Evolutionary conservation across 257 asterid genomes (phyloP).

Genomic region (Echium plantagineum): DNA sequence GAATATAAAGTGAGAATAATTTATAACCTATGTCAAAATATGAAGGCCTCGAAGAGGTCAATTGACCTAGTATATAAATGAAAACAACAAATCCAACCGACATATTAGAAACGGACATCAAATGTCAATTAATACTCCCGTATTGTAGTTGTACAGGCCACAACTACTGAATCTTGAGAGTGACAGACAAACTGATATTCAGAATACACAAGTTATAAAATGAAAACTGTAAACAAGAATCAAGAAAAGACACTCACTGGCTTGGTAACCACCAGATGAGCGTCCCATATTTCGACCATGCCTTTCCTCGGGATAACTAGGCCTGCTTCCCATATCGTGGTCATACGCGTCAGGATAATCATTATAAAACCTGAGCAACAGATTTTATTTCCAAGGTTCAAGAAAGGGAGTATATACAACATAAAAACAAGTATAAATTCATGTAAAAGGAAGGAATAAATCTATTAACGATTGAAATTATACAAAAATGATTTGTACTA

Average conservation of each 20-base stretch:
- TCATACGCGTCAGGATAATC: slow-evolving; percentile 72
- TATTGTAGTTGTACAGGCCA: not conserved
- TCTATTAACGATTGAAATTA: too few species aligned
- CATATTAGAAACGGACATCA: not conserved
- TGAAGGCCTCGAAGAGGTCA: not conserved
- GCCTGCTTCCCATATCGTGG: slow-evolving; percentile 79
- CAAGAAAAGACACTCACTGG: slow-evolving; percentile 24
- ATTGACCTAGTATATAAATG: not conserved
- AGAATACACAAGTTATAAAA: not conserved
- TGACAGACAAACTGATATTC: not conserved
- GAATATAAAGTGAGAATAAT: not conserved
- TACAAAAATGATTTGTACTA: not conserved
- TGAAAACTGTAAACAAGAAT: slow-evolving; percentile 2
- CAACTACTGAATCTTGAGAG: not conserved
- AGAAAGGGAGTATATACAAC: too few species aligned
- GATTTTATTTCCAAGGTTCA: not conserved
- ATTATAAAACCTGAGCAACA: slow-evolving; percentile 53
- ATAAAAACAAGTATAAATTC: too few species aligned
- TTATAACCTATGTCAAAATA: not conserved
- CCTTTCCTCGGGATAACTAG: slow-evolving; percentile 74
- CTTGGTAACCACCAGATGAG: slow-evolving; percentile 61
- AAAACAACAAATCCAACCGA: not conserved
- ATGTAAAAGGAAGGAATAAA: too few species aligned
- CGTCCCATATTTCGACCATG: slow-evolving; percentile 75
- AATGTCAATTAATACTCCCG: not conserved